Evolutionary conservation across 1,284 basidiomycete species (phyloP).

Genomic region (Moesziomyces sp.): DNA sequence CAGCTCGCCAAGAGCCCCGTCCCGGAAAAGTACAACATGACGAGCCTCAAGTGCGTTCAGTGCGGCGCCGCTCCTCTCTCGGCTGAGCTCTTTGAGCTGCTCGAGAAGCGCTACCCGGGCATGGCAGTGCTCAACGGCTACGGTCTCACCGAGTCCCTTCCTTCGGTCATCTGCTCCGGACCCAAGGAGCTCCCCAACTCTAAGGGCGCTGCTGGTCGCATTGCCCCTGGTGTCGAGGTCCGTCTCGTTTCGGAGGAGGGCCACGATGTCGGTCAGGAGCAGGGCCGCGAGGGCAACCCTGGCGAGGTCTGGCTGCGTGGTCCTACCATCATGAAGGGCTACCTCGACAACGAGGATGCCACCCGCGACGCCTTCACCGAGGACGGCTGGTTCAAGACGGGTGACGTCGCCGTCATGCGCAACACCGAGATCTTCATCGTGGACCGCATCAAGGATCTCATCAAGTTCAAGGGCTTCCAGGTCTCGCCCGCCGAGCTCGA

Average conservation of each 20-base stretch:
- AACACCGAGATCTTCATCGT: slow-evolving; percentile 59
- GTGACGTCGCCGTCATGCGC: slow-evolving; percentile 54
- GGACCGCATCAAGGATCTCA: slow-evolving; percentile 58
- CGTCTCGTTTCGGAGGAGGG: slow-evolving; percentile 75
- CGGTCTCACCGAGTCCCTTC: slow-evolving; percentile 84
- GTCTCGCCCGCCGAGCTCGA: slow-evolving; percentile 58
- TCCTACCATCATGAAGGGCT: slow-evolving; percentile 55
- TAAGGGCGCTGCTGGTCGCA: slow-evolving; percentile 71
- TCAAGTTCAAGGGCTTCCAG: slow-evolving; percentile 60
- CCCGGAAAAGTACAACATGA: slow-evolving; percentile 77
- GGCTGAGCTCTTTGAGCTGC: slow-evolving; percentile 73
- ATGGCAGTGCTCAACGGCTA: slow-evolving; percentile 71
- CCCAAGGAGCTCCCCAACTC: slow-evolving; percentile 46
- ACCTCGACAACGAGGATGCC: slow-evolving; percentile 44
- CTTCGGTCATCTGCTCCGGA: slow-evolving; percentile 69
- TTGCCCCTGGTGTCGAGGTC: slow-evolving; percentile 83
- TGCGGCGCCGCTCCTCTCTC: slow-evolving; percentile 87
- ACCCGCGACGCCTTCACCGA: slow-evolving; percentile 46
- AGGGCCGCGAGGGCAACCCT: slow-evolving; percentile 70
- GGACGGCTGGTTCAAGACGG: slow-evolving; percentile 56
- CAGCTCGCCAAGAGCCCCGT: slow-evolving; percentile 79
- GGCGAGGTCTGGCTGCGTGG: slow-evolving; percentile 51
- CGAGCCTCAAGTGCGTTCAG: slow-evolving; percentile 74
- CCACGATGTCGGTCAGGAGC: slow-evolving; percentile 66
- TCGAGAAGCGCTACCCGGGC: slow-evolving; percentile 71